Evolutionary conservation across 1,139 yeast genomes (phyloP), one percentile per base, ranked within the genome.

Genomic region (Taphrina sp.): DNA sequence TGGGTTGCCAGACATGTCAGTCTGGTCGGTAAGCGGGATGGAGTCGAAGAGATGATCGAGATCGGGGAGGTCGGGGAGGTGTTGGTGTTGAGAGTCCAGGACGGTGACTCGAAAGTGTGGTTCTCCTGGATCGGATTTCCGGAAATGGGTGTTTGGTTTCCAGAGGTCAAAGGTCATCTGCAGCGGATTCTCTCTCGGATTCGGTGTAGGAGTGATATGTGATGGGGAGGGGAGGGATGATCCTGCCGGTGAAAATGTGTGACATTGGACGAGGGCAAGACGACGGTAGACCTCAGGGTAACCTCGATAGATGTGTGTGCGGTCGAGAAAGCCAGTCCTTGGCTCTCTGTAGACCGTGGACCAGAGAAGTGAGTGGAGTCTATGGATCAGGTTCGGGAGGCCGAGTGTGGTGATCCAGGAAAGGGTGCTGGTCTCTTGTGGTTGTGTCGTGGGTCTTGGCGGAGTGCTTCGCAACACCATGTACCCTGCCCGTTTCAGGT

Each of bases 61-160:
- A 3, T 46, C 35, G 5, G 17, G 29, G 4, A 44, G 14, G 5
- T 54, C 38, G 29, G 46, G 45, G 14, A 47, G 36, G 33, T 24
- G 3, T 36, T 41, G 35, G 23, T n/a, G 7, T 2, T 41, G 44
- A 7, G 54, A 55, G 59, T 81, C 78, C 3, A 79, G 72, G 0
- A 88, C 80, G 2, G 79, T 75, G 1, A 90, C 69, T 61, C 83
- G 88, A 65, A 80, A 90, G 67, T 90, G 92, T 0, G 96, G 95
- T 0, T 66, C 61, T 0, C 87, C 85, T 0, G 90, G 89, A 28
- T 67, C 66, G 41, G 80, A 81, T 65, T 89, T 89, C 57, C 81
- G 81, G 69, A 86, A 90, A 7, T 69, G 69, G 0, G 83, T 78
- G 1, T 76, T 73, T 0, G 97, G 97, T 67, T 86, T 89, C 96